Conservation (phyloP, 2,329 filamentous ascomycete genomes). For the Nemania sp. region DNA sequence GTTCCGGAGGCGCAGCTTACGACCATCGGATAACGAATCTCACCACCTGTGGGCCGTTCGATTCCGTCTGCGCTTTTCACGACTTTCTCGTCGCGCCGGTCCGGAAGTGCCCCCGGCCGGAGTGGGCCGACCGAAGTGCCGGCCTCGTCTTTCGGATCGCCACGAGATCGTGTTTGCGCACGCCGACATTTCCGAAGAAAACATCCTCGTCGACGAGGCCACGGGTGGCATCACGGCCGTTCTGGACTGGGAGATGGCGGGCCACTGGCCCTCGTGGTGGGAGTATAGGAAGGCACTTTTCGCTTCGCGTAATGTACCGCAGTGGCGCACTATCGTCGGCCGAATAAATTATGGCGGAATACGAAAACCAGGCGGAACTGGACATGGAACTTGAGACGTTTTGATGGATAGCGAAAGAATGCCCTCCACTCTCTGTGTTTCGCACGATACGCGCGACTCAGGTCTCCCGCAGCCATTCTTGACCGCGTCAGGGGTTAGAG, state of each 20-base stretch:
- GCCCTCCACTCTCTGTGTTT: not conserved
- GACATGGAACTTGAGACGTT: too few relatives aligned
- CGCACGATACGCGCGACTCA: not conserved
- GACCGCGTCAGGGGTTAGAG: too few relatives aligned
- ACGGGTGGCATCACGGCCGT: not conserved
- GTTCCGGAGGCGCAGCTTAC: not conserved
- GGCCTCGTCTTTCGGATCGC: not conserved
- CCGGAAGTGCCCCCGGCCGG: too few relatives aligned
- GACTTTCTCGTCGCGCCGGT: not conserved
- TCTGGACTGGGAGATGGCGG: too few relatives aligned
- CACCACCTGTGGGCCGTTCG: not conserved
- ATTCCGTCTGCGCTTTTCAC: not conserved
- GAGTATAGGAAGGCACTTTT: too few relatives aligned
- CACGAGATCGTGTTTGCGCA: conserved; percentile 1
- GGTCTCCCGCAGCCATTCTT: not conserved
- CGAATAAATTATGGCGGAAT: too few relatives aligned
- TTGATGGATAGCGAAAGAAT: not conserved
- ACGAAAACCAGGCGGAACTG: too few relatives aligned
- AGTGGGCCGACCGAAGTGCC: conserved; percentile 1
- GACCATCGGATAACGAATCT: not conserved
- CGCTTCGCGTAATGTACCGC: too few relatives aligned
- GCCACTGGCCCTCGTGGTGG: too few relatives aligned
- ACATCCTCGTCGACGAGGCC: not conserved
- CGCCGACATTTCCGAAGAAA: not conserved
- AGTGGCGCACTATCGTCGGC: too few relatives aligned